A percentile compares a stretch with the other conserved stretches of the same genome.
phyloP scores from a whole-genome alignment of 768 basidiomycete species.

The Suillus luteus region DNA sequence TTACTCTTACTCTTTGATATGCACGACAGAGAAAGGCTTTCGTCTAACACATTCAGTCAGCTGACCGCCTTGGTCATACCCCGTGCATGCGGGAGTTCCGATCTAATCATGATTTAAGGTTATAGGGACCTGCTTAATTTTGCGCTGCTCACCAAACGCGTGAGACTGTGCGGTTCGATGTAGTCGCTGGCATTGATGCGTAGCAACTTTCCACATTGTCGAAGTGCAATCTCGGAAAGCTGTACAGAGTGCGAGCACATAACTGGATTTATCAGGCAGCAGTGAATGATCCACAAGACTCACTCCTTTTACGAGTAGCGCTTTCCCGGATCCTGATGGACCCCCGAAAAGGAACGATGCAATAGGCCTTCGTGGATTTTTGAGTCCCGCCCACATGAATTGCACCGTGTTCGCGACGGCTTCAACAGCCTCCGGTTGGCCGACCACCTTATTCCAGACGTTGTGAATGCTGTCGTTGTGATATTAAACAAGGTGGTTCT shows the following conservation, averaged over 20 bases:
- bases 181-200: slow-evolving; percentile 50
- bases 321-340: slow-evolving; percentile 41
- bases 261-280: neutral
- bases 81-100: slow-evolving; percentile 37
- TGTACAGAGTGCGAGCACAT: neutral
- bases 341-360: slow-evolving; percentile 48
- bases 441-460: slow-evolving; percentile 11
- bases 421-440: slow-evolving; percentile 45
- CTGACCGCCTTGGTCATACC: slow-evolving; percentile 44
- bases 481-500: neutral
- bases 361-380: slow-evolving; percentile 44
- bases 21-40: slow-evolving; percentile 38
- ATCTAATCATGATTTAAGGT: slow-evolving; percentile 23
- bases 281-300: neutral
- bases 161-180: slow-evolving; percentile 42
- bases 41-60: slow-evolving; percentile 45
- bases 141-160: slow-evolving; percentile 31
- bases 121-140: neutral
- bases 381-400: slow-evolving; percentile 45
- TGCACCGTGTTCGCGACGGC: slow-evolving; percentile 49
- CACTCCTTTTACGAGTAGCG: slow-evolving; percentile 42
- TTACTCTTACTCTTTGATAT: slow-evolving; percentile 24
- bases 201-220: slow-evolving; percentile 41
- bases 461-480: neutral
- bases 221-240: slow-evolving; percentile 47